Conservation (phyloP, 257 asterid species). For the Capsicum baccatum region DNA sequence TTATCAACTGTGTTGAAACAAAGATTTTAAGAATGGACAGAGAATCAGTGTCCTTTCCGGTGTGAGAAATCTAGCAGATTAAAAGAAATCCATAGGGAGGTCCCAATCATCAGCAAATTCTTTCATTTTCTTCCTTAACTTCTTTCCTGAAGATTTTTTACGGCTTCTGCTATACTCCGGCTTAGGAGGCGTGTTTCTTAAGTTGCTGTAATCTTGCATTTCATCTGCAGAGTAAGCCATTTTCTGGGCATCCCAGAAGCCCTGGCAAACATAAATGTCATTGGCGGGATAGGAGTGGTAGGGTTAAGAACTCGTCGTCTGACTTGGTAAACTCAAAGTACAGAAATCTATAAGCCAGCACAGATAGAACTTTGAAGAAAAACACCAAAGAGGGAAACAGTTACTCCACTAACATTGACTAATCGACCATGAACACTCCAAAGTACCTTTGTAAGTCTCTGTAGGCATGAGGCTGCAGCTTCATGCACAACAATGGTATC, state of each 20-base stretch:
- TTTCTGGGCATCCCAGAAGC: constrained; percentile 52
- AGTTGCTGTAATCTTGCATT: constrained; percentile 36
- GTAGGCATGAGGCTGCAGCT: constrained; percentile 63
- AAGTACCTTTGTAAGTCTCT: constrained; percentile 68
- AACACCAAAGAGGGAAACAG: not conserved
- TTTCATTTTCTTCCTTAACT: constrained; percentile 36
- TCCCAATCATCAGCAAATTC: constrained; percentile 56
- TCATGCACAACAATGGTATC: constrained; percentile 63
- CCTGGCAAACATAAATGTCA: constrained; percentile 41
- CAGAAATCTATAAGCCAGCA: not conserved
- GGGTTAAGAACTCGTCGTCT: not conserved
- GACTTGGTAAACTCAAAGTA: not conserved
- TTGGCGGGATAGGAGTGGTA: not conserved
- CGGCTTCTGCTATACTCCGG: constrained; percentile 33
- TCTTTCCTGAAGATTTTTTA: constrained; percentile 35
- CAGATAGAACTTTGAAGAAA: not conserved
- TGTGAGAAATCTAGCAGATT: constrained; percentile 31
- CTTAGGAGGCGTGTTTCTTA: constrained; percentile 5
- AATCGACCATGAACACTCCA: not conserved
- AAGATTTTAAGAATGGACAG: not conserved
- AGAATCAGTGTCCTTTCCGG: not conserved
- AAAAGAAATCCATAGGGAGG: constrained; percentile 68
- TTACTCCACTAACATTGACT: not conserved
- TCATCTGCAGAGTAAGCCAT: constrained; percentile 42
- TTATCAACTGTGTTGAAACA: not conserved